Base-by-base conservation (phyloP, 2,329 filamentous ascomycete genomes). In the Fusarium keratoplasticum region DNA sequence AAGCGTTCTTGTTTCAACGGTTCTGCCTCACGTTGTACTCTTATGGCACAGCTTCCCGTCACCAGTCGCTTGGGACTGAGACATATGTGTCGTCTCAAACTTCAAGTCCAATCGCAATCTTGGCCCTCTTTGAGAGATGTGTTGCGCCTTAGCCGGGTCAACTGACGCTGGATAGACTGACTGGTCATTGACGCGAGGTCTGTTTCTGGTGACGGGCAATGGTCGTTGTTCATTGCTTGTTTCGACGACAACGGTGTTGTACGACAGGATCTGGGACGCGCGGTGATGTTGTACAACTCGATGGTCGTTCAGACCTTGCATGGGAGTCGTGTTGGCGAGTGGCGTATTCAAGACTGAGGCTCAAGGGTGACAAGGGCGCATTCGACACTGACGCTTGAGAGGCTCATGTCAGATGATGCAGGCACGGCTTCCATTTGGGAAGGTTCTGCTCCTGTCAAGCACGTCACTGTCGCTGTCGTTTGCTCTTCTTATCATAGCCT, bases 1-100 rank as follows among this genome's bases (percentile, higher is more conserved):
- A 69, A 74, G 61, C 68, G 71, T 72, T 74, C 33, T 60, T 66
- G 52, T 69, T 69, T 68, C 52, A 11, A 57, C 18, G 59, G 13
- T 20, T 14, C 16, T 61, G 66, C 69, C 57, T 64, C 25, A 35
- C 54, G 38, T 36, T 73, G 58, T 57, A 33, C 5, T 59, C 8
- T 13, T 8, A 27, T 50, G 18, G 16, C 60, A 54, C 60, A 7
- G 27, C 6, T 9, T 3, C 18, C n/a, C 5, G 47, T 42, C 9
- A n/a, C 44, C 25, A 10, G 3, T 42, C 25, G 47, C 61, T 57
- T 60, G 61, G 42, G 38, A 44, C 61, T 55, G 72, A 74, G n/a
- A n/a, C n/a, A n/a, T n/a, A n/a, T n/a, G n/a, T n/a, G n/a, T n/a
- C n/a, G n/a, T n/a, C n/a, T n/a, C n/a, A n/a, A n/a, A n/a, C n/a